phyloP scores from a whole-genome alignment of 2,329 filamentous ascomycete genomes.

The Neurospora sp. region DNA sequence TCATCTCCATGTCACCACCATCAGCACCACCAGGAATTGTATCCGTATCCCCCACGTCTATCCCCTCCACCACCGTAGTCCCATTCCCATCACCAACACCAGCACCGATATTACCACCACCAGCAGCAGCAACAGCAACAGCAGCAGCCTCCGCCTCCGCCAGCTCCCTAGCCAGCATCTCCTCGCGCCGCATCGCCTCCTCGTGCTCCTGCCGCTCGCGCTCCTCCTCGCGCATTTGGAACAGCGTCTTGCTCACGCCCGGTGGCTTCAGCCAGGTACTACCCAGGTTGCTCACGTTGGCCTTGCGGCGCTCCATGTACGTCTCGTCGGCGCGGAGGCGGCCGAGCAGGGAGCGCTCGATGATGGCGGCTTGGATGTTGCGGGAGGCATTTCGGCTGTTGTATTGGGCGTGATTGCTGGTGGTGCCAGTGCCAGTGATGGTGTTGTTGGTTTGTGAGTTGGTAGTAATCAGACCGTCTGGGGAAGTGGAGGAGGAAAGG shows the following conservation, averaged over 20 bases:
- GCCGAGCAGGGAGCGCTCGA: conserved; percentile 54
- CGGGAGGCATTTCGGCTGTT: conserved; percentile 4
- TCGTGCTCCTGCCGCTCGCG: conserved; percentile 81
- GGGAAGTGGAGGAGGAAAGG: background rate
- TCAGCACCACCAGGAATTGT: conserved; percentile 16
- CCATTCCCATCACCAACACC: background rate
- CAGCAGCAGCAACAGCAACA: conserved; percentile 23
- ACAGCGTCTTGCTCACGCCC: conserved; percentile 78
- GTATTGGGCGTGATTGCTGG: conserved; percentile 6
- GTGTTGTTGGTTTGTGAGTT: conserved; percentile 1
- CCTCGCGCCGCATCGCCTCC: conserved; percentile 62
- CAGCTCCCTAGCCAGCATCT: conserved; percentile 63
- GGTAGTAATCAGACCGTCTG: background rate
- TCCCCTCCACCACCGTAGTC: conserved; percentile 24
- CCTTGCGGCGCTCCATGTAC: conserved; percentile 63
- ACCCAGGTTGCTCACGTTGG: conserved; percentile 79
- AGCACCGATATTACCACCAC: conserved; percentile 17
- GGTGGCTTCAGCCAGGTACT: conserved; percentile 85
- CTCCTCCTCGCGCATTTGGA: conserved; percentile 82
- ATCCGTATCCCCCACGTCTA: conserved; percentile 31
- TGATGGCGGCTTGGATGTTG: conserved; percentile 10
- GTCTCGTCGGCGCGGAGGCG: conserved; percentile 69
- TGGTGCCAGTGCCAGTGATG: conserved; percentile 15
- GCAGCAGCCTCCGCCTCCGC: conserved; percentile 53
- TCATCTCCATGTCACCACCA: conserved; percentile 30